A percentile compares a stretch with the other conserved stretches of the same genome.
Evolutionary conservation across 495 filamentous ascomycete genomes (phyloP).

Genomic region (Penicillium coprophilum): DNA sequence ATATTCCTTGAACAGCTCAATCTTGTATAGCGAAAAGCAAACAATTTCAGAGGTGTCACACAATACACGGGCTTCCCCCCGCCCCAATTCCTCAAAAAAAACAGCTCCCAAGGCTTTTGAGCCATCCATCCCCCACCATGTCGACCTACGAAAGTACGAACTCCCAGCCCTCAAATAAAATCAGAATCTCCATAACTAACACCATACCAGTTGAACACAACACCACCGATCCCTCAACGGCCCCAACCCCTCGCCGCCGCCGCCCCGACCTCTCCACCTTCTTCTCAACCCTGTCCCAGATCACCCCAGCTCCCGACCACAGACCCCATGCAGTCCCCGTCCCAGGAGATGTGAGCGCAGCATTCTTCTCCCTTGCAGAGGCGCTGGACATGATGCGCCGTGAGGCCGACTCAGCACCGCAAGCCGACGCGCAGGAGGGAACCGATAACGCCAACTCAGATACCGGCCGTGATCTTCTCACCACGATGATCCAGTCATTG

Average conservation of each 20-base stretch:
- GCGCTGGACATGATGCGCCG: constrained; percentile 51
- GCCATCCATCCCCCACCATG: constrained; percentile 36
- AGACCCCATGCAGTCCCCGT: constrained; percentile 64
- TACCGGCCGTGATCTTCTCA: constrained; percentile 50
- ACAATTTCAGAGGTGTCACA: constrained; percentile 17
- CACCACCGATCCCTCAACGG: constrained; percentile 46
- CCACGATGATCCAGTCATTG: constrained; percentile 60
- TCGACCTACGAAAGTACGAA: constrained; percentile 56
- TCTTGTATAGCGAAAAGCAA: constrained; percentile 10
- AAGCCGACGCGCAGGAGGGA: constrained; percentile 7
- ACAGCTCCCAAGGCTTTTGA: constrained; percentile 5
- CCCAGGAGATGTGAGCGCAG: constrained; percentile 68
- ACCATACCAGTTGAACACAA: constrained; percentile 75
- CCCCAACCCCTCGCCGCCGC: constrained; percentile 43
- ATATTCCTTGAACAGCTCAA: not conserved
- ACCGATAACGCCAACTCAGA: constrained; percentile 9
- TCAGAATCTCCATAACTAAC: not conserved
- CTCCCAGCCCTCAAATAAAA: not conserved
- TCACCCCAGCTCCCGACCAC: constrained; percentile 50
- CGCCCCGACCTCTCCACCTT: constrained; percentile 88
- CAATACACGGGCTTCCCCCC: constrained; percentile 20
- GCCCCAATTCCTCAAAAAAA: constrained; percentile 6
- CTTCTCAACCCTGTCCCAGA: constrained; percentile 70
- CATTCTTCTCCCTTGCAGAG: constrained; percentile 61
- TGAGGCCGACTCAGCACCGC: constrained; percentile 25